Base-by-base conservation (phyloP, 2,329 filamentous ascomycete species). In the Pseudopyrenochaeta lycopersici region DNA sequence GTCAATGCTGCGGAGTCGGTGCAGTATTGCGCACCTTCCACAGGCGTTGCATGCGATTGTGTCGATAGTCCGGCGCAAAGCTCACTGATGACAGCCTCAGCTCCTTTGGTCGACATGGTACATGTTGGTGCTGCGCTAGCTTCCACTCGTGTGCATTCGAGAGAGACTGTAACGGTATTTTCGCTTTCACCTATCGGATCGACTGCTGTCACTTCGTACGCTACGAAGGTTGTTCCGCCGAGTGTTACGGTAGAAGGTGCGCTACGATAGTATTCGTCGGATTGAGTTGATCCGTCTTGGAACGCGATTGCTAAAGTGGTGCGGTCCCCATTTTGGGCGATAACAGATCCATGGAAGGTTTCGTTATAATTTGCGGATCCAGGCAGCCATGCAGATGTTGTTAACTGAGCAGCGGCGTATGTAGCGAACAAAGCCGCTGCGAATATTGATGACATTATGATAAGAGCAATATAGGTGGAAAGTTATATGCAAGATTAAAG, bases 301-400 rank as follows among this genome's bases (percentile, higher is more conserved):
- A 54, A 57, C 12, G 49, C 51, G 14, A 66, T 15, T 1, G 56
- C 50, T 3, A 74, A 27, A 17, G 65, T 68, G 10, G 62, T 66
- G 18, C 55, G 56, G 15, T 63, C 68, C 7, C 59, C 57, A 7
- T 59, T 38, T 17, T 56, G 57, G 2, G 50, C 54, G 20, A 74
- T 42, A 4, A 72, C 61, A 1, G 69, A 71, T 10, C 43, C 69
- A 21, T 62, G 23, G 46, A 64, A 67, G 2, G 50, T 54, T 7
- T 57, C 32, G 7, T 63, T 49, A 3, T 46, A 32, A 18, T 52
- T 51, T 21, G 51, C 46, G 15, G 49, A 40, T 27, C 63, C 49
- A 3, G 68, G 67, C 43, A 71, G 45, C 66, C 69, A 71, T 10
- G 70, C 58, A 2, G 67, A 66, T 7, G 70, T 72, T 4, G 69